Base-by-base conservation (phyloP, 129 eudicot genomes). In the Pseudognaphalium luteoalbum region DNA sequence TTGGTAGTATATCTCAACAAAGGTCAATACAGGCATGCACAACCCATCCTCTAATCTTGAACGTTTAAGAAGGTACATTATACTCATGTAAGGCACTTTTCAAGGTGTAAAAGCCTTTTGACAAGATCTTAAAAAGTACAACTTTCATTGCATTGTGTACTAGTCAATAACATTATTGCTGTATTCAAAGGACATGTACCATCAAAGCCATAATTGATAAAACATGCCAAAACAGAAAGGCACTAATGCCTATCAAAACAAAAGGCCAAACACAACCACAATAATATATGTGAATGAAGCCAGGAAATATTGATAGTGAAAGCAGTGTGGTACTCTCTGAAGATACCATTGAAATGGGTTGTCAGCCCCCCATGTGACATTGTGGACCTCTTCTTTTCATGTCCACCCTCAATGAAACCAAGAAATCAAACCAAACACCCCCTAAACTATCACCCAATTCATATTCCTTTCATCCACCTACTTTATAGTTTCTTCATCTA, bases 361-460 rank as follows among this genome's bases (percentile, higher is more conserved):
- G 88, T 88, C 91, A 86, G 96, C 66, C 77, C 71, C 83, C 91
- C 96, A 90, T 90, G 92, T 90, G 92, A 90, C 81, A 65, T 56
- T 79, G 78, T 88, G 93, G 91, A 83, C 96, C 90, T 72, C 80
- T 28, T 35, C 80, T 68, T 52, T 75, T 72, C 85, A 81, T 81
- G 81, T 81, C 83, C 92, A 86, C 89, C 90, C 77, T 80, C 84
- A 50, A 84, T 82, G 77, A 77, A 82, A 79, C 93, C 91, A 86
- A 63, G 56, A n/a, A 78, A 87, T 85, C 76, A 80, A 86, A 89
- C 86, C 82, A 86, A 84, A 78, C 58, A 77, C 73, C 79, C 83
- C 80, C 79, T 64, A 82, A 83, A 86, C 81, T 77, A 39, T 44
- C 81, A 85, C 78, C 84, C 78, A 77, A 74, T 47, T 77, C 80